Evolutionary conservation across 2,329 filamentous ascomycete species (phyloP).

Genomic region (Botrytis deweyae): DNA sequence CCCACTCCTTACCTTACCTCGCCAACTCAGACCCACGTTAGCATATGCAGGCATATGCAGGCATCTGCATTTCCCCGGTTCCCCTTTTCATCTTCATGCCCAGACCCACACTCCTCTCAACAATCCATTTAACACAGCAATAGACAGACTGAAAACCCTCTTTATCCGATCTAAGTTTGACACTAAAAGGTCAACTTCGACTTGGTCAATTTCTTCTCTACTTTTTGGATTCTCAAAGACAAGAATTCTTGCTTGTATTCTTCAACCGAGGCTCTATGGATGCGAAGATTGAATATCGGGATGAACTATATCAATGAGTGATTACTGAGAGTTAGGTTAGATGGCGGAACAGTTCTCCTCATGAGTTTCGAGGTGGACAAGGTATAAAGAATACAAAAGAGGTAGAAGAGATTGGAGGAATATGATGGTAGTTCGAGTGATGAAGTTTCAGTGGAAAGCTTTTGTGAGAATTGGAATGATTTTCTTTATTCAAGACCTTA

Average conservation of each 20-base stretch:
- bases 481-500: neutral
- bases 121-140: neutral
- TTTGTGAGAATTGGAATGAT: neutral
- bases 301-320: accelerated
- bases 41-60: neutral
- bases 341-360: neutral
- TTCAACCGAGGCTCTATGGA: neutral
- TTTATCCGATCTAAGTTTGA: neutral
- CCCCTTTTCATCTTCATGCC: neutral
- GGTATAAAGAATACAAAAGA: neutral
- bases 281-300: neutral
- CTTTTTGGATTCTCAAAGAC: neutral
- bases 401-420: neutral
- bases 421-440: neutral
- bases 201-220: no score
- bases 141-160: neutral
- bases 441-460: neutral
- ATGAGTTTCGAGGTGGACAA: neutral
- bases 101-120: no score
- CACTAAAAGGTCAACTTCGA: neutral
- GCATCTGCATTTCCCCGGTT: neutral
- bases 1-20: neutral
- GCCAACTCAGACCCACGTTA: neutral
- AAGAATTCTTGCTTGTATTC: neutral
- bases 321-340: accelerated